Percentiles rank a stretch among this genome's conserved stretches.
Evolutionary conservation across 805 yeast species (phyloP).

Genomic region (Teunomyces lycoperdinae): DNA sequence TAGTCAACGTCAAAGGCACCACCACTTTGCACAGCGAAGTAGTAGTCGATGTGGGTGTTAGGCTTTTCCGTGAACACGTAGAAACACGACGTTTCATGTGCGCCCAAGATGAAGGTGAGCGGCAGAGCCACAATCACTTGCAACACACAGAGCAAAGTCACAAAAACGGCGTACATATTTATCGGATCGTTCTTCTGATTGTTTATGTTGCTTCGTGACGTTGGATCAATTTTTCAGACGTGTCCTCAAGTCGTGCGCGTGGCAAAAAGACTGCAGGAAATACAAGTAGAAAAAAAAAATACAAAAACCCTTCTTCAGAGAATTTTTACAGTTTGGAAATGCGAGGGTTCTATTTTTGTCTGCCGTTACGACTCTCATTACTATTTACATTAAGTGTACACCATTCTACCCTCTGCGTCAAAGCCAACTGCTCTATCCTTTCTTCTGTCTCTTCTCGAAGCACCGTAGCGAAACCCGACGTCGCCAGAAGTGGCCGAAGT

Average conservation of each 20-base stretch:
- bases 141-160: constrained; percentile 2
- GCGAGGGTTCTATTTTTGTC: neutral
- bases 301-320: too few species aligned
- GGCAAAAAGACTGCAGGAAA: neutral
- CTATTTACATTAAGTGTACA: constrained; percentile 44
- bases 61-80: constrained; percentile 64
- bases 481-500: constrained; percentile 75
- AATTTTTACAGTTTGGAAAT: too few species aligned
- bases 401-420: constrained; percentile 64
- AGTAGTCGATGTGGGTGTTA: constrained; percentile 62
- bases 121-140: constrained; percentile 48
- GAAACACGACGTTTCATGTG: constrained; percentile 71
- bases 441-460: constrained; percentile 82
- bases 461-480: constrained; percentile 92
- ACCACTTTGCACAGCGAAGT: constrained; percentile 81
- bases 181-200: too few species aligned
- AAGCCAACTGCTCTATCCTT: constrained; percentile 75
- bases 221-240: constrained; percentile 7
- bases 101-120: constrained; percentile 69
- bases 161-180: neutral
- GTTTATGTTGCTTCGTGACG: constrained; percentile 4
- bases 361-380: neutral
- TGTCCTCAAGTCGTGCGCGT: constrained; percentile 5
- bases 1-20: constrained; percentile 81
- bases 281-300: too few species aligned